A percentile compares a stretch with the other conserved stretches of the same genome.
Conservation (phyloP, 75 land plant genomes). For the Sequoiadendron giganteum region DNA sequence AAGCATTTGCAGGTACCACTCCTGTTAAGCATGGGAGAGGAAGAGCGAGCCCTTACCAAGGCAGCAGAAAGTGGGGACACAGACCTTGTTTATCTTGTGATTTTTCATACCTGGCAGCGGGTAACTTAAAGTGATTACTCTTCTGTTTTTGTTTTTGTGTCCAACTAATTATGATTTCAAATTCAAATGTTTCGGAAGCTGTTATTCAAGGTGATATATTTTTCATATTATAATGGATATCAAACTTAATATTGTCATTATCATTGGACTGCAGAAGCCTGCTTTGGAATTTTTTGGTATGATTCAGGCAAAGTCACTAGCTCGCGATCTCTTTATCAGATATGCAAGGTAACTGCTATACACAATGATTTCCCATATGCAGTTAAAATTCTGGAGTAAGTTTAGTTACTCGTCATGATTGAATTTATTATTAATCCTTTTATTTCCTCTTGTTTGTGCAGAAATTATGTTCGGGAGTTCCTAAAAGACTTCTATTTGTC, state of each 20-base stretch:
- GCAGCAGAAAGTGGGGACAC: constrained; percentile 98
- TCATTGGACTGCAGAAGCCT: constrained; percentile 47
- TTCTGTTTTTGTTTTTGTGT: not conserved
- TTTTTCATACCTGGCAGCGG: constrained; percentile 93
- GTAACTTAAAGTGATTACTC: constrained; percentile 26
- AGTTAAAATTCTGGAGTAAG: not conserved
- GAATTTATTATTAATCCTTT: constrained; percentile 14
- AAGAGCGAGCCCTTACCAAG: constrained; percentile 84
- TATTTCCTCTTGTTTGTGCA: constrained; percentile 25
- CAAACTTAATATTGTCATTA: not conserved
- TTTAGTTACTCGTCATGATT: not conserved
- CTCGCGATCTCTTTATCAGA: constrained; percentile 86
- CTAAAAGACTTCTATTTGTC: constrained; percentile 86
- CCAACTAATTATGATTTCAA: not conserved
- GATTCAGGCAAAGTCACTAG: constrained; percentile 75
- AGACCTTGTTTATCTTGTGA: constrained; percentile 92
- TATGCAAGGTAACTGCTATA: constrained; percentile 65
- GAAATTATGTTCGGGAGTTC: constrained; percentile 81
- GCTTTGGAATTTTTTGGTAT: constrained; percentile 77
- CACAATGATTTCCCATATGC: not conserved
- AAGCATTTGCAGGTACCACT: constrained; percentile 77
- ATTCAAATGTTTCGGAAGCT: not conserved
- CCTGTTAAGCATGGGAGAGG: constrained; percentile 89
- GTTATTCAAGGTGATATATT: not conserved
- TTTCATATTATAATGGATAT: not conserved